phyloP scores from a whole-genome alignment of 345 rosid species.

The Eucalyptus rudis region DNA sequence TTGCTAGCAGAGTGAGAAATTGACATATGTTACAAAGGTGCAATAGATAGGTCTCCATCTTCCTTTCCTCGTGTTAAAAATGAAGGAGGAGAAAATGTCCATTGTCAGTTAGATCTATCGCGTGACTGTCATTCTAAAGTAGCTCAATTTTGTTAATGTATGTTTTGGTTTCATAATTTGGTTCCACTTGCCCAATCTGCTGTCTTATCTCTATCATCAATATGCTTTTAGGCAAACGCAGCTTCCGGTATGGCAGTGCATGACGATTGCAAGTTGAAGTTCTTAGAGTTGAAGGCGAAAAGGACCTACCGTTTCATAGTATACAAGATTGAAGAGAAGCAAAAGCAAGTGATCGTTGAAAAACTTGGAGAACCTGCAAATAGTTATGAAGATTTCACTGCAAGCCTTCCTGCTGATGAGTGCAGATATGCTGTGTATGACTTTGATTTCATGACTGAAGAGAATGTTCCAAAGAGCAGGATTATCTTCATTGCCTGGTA shows the following conservation, averaged over 20 bases:
- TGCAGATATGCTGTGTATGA: slow-evolving; percentile 2
- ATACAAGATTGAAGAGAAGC: not conserved
- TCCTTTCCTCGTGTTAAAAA: not conserved
- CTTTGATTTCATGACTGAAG: not conserved
- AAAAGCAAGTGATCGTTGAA: not conserved
- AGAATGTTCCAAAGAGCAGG: not conserved
- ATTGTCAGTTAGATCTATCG: not conserved
- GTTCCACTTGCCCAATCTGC: not conserved
- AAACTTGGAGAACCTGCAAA: not conserved
- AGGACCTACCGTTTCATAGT: not conserved
- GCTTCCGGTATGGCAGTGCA: not conserved
- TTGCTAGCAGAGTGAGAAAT: not conserved
- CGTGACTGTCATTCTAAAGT: not conserved
- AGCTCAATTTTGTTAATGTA: not conserved
- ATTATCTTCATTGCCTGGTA: not conserved
- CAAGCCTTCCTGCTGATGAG: not conserved
- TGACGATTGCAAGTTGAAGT: slow-evolving; percentile 1
- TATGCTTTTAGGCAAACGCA: not conserved
- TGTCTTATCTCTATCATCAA: not conserved
- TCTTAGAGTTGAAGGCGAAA: not conserved
- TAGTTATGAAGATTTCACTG: not conserved
- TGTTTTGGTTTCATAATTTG: not conserved
- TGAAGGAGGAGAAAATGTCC: not conserved
- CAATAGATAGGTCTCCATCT: not conserved
- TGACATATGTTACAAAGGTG: not conserved